A percentile compares a stretch with the other conserved stretches of the same genome.
These are phyloP conservation scores for Lipomyces oligophaga DNA, from an alignment of 805 yeast species.

Conservation along the genomic window DNA sequence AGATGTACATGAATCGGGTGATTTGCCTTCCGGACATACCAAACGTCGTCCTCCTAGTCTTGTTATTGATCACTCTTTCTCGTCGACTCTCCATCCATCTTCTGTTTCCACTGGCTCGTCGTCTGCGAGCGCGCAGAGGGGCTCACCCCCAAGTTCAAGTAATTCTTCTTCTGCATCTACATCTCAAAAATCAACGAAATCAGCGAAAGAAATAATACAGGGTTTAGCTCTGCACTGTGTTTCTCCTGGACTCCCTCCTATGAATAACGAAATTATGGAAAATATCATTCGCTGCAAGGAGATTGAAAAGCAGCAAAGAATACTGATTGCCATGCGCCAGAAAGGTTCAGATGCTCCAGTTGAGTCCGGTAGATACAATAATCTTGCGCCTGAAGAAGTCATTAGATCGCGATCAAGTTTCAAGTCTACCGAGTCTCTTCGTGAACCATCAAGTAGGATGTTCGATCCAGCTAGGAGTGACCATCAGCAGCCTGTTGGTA, in stretches of 20 bases:
- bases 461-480: background rate
- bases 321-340: slow-evolving; percentile 32
- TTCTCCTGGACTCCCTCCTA: slow-evolving; percentile 34
- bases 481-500: background rate
- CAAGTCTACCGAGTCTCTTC: background rate
- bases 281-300: slow-evolving; percentile 31
- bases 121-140: slow-evolving; percentile 5
- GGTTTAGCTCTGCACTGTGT: slow-evolving; percentile 36
- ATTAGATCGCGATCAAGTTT: background rate
- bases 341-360: background rate
- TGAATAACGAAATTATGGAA: slow-evolving; percentile 27
- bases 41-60: slow-evolving; percentile 20
- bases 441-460: background rate
- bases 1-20: no score
- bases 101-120: background rate
- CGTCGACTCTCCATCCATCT: background rate
- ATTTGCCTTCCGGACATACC: no score
- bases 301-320: slow-evolving; percentile 34
- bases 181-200: slow-evolving; percentile 8
- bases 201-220: slow-evolving; percentile 34
- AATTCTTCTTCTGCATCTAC: slow-evolving; percentile 9
- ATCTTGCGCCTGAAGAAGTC: background rate
- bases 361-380: background rate
- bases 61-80: slow-evolving; percentile 5
- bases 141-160: slow-evolving; percentile 4